Evolutionary conservation across 345 rosid species (phyloP), one percentile per base, ranked within the genome.

Genomic region (Salix suchowensis): DNA sequence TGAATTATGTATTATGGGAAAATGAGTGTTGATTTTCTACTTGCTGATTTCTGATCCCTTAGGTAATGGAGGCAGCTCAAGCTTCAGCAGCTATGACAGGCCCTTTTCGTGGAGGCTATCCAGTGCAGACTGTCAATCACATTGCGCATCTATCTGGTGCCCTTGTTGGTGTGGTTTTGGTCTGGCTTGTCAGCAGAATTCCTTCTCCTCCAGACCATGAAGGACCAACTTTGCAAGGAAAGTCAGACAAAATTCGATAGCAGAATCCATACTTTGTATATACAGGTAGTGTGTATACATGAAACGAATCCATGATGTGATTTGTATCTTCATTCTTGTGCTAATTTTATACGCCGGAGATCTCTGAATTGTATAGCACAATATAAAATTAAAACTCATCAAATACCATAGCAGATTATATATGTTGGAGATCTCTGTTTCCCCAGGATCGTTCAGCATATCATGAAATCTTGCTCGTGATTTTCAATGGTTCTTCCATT

Each of bases 21-120:
- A 32, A 26, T 37, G n/a, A 16, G 13, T 40, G 32, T 64, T 67
- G 68, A 46, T 15, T 46, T 14, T 73, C 19, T 21, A 1, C 24
- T 54, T 55, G 65, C 32, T 50, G 11, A 71, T 26, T 21, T 84
- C 74, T 74, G 79, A 23, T 54, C 42, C 65, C 15, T 65, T 81
- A 89, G 96, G 97, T 94, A 72, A 90, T 94, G 97, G 96, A 94
- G 82, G 98, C 98, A 73, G 95, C 98, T 48, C 97, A 92, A 77
- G 91, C 97, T 65, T 92, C 98, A 9, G 90, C 94, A 30, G 92
- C 92, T 64, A 68, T 90, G 78, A 85, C 94, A 24, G 86, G 91
- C 70, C 66, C 85, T 58, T 82, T 82, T 42, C 79, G 73, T 9
- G 94, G 94, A 76, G 88, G 86, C 77, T 84, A 83, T 67, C 73